Conservation (phyloP, 1,284 basidiomycete genomes). For the Tranzscheliella williamsii region DNA sequence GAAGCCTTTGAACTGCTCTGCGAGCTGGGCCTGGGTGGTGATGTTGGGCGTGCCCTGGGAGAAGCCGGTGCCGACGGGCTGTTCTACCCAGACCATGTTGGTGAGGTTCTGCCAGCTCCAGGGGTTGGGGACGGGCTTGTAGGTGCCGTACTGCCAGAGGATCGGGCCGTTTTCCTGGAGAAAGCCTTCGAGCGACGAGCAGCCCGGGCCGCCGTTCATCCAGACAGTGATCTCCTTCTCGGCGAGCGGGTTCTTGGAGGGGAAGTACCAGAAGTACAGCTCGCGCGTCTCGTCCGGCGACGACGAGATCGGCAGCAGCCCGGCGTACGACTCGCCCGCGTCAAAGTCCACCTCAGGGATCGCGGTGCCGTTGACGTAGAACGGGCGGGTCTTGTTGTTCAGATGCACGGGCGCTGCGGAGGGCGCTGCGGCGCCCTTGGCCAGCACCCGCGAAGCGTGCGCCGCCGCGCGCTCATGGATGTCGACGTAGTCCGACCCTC, state of each 20-base stretch:
- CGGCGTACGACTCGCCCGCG: slow-evolving; percentile 46
- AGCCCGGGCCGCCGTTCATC: slow-evolving; percentile 68
- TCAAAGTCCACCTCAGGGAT: slow-evolving; percentile 44
- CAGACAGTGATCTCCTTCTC: slow-evolving; percentile 73
- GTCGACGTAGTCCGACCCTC: slow-evolving; percentile 15
- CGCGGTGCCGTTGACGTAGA: slow-evolving; percentile 24
- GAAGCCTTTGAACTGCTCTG: slow-evolving; percentile 59
- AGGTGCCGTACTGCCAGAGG: slow-evolving; percentile 70
- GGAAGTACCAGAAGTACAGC: slow-evolving; percentile 86
- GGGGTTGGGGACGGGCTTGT: slow-evolving; percentile 70
- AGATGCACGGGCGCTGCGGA: slow-evolving; percentile 7
- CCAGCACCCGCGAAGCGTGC: too few species aligned
- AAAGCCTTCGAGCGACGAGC: slow-evolving; percentile 76
- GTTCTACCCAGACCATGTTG: slow-evolving; percentile 78
- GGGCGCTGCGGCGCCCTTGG: too few species aligned
- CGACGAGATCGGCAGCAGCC: slow-evolving; percentile 38
- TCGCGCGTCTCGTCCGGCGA: slow-evolving; percentile 56
- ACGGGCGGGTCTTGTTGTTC: slow-evolving; percentile 22
- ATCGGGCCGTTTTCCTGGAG: slow-evolving; percentile 80
- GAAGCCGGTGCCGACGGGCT: slow-evolving; percentile 81
- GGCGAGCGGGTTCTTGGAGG: slow-evolving; percentile 72
- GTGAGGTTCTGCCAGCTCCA: slow-evolving; percentile 77
- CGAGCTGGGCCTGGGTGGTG: slow-evolving; percentile 59
- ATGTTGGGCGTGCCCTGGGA: slow-evolving; percentile 74
- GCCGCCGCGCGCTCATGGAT: slow-evolving; percentile 17